Base-by-base conservation (phyloP, 106 monocot genomes). In the Acorus gramineus region DNA sequence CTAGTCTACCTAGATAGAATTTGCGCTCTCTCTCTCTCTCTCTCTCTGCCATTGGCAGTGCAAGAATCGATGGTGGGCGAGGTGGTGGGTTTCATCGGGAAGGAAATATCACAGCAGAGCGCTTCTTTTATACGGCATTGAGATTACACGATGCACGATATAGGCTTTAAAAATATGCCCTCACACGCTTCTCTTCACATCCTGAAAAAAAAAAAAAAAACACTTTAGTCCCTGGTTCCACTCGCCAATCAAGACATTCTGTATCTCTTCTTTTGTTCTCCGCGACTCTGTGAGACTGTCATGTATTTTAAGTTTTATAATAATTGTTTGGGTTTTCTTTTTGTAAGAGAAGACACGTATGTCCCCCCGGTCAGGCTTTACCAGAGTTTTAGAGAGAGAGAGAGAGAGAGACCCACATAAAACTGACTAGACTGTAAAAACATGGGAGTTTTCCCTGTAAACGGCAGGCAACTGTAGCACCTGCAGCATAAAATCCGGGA, bases 401-500 rank as follows among this genome's bases (percentile, higher is more conserved):
- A 60, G 51, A 66, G 59, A 6, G 8, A 44, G 57, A 14, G 13
- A 56, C 47, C 49, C 55, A 2, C 3, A 0, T 28, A 6, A 42
- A 50, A 6, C 13, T 68, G 68, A 72, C 57, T 78, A 28, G 66
- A 70, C 76, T 80, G 84, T 77, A 85, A 85, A 28, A 77, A 77
- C 74, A 71, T 77, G 76, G 80, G 28, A 28, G 28, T 28, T 28
- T 28, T 28, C 28, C 28, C 28, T 28, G 28, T 28, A 28, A 28
- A 28, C 28, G 66, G 57, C 64, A 62, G 52, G 57, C 66, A 71
- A 72, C 77, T 72, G 77, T 72, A 42, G 67, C 54, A 60, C 69
- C 42, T 47, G 66, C 11, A 61, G 53, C 13, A 72, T 67, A 75
- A 85, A 85, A 69, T 75, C 78, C 85, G 85, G 85, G 85, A 69